These are phyloP conservation scores for Paxillus ammoniavirescens DNA, from an alignment of 768 basidiomycete species.

Conservation along the genomic window DNA sequence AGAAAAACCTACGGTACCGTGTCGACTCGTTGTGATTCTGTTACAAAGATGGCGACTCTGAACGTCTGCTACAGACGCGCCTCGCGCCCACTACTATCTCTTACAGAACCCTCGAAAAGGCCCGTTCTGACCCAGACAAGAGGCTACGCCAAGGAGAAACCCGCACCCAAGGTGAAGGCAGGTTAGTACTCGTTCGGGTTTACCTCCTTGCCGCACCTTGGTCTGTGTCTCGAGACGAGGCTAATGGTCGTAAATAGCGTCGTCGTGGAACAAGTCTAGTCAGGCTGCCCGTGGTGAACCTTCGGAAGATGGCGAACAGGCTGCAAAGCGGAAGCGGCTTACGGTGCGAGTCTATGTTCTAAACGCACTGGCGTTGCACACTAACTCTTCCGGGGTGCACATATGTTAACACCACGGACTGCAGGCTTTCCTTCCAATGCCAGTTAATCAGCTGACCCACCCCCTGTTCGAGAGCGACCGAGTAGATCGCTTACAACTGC, in stretches of 20 bases:
- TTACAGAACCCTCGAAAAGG: not conserved
- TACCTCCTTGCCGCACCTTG: no score
- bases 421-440: conserved; percentile 46
- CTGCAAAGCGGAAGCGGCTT: conserved; percentile 20
- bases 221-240: no score
- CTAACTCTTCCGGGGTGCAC: not conserved
- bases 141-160: not conserved
- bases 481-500: conserved; percentile 35
- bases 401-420: not conserved
- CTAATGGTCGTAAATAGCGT: no score
- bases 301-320: not conserved
- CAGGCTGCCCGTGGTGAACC: no score
- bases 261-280: no score
- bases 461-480: conserved; percentile 41
- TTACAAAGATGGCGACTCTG: conserved; percentile 11
- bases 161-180: not conserved
- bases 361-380: not conserved
- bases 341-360: conserved; percentile 18
- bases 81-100: not conserved
- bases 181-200: not conserved
- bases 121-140: not conserved
- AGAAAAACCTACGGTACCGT: no score
- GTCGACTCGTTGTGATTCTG: not conserved
- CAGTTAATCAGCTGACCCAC: conserved; percentile 37
- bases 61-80: not conserved